phyloP scores from a whole-genome alignment of 2,329 filamentous ascomycete species.

The Emydomyces testavorans region DNA sequence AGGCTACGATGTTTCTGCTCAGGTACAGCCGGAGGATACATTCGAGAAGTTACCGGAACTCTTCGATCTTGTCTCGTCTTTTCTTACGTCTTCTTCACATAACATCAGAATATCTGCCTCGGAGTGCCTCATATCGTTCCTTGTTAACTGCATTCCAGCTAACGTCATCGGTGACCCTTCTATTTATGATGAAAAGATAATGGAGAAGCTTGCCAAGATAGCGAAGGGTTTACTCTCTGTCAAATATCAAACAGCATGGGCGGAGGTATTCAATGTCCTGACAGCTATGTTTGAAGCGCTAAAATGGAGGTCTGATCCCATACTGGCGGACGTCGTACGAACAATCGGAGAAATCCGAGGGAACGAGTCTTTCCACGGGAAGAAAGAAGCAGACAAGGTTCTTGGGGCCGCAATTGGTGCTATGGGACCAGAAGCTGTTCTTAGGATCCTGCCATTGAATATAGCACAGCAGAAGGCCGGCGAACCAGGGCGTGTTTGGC shows the following conservation, averaged over 20 bases:
- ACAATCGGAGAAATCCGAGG: slow-evolving; percentile 76
- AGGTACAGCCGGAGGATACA: slow-evolving; percentile 78
- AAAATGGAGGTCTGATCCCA: slow-evolving; percentile 71
- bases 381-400: slow-evolving; percentile 88
- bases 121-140: slow-evolving; percentile 85
- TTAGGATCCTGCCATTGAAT: slow-evolving; percentile 76
- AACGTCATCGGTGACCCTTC: slow-evolving; percentile 78
- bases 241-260: slow-evolving; percentile 88
- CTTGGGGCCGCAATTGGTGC: slow-evolving; percentile 77
- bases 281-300: slow-evolving; percentile 77
- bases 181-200: slow-evolving; percentile 78
- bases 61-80: slow-evolving; percentile 66
- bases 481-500: slow-evolving; percentile 80
- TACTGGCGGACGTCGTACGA: slow-evolving; percentile 62
- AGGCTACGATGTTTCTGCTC: slow-evolving; percentile 85
- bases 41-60: slow-evolving; percentile 81
- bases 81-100: slow-evolving; percentile 74
- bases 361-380: slow-evolving; percentile 79
- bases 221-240: slow-evolving; percentile 68
- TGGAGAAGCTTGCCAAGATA: slow-evolving; percentile 64
- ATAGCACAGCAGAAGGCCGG: slow-evolving; percentile 63
- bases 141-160: slow-evolving; percentile 77
- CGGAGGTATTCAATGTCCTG: slow-evolving; percentile 83
- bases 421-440: slow-evolving; percentile 77
- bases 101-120: slow-evolving; percentile 92